phyloP scores from a whole-genome alignment of 495 filamentous ascomycete species.

The Darksidea phi region DNA sequence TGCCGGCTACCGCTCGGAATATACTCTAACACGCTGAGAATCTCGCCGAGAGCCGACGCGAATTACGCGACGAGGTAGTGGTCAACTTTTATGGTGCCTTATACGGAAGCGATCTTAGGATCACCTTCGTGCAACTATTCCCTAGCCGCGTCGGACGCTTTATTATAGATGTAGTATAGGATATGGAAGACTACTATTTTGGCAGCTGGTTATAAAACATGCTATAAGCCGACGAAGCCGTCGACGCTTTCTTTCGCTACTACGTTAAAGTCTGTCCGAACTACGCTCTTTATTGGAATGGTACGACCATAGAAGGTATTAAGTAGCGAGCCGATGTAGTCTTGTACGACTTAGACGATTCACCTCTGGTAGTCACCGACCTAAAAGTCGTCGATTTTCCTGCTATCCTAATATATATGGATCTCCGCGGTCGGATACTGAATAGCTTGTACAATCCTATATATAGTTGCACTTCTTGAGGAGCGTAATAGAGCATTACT shows the following conservation, averaged over 20 bases:
- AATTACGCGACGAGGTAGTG: slow-evolving; percentile 24
- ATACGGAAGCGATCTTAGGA: slow-evolving; percentile 37
- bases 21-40: slow-evolving; percentile 52
- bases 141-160: slow-evolving; percentile 51
- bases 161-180: slow-evolving; percentile 55
- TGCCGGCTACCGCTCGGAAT: neutral
- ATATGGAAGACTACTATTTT: slow-evolving; percentile 42
- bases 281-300: slow-evolving; percentile 10
- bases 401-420: neutral
- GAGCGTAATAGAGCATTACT: neutral
- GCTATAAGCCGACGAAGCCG: slow-evolving; percentile 8
- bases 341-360: neutral
- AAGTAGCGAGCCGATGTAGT: neutral
- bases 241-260: neutral
- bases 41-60: slow-evolving; percentile 42
- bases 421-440: neutral
- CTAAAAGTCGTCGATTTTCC: slow-evolving; percentile 5
- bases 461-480: slow-evolving; percentile 1
- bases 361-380: neutral
- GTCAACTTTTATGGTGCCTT: slow-evolving; percentile 37
- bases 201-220: slow-evolving; percentile 10
- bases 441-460: neutral
- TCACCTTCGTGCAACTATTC: slow-evolving; percentile 53
- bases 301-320: neutral
- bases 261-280: slow-evolving; percentile 6